These are phyloP conservation scores for Lathyrus aphaca DNA, from an alignment of 306 rosid species.

Conservation along the genomic window DNA sequence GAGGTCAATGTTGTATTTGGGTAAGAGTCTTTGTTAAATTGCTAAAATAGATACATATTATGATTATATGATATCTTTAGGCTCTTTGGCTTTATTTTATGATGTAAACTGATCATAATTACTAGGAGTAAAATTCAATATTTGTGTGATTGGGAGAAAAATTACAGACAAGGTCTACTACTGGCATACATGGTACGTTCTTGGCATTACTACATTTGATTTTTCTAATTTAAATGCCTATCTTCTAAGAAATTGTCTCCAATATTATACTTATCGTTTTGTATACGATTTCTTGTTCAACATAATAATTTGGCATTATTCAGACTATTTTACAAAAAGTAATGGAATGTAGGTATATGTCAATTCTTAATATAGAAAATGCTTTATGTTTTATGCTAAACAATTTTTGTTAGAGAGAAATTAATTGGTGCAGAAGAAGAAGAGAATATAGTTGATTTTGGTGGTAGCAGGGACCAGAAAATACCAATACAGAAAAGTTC, in stretches of 20 bases:
- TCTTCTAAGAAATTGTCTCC: slow-evolving; percentile 12
- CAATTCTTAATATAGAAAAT: background rate
- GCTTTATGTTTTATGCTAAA: slow-evolving; percentile 32
- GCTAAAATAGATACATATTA: slow-evolving; percentile 3
- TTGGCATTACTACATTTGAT: slow-evolving; percentile 9
- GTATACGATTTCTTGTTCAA: slow-evolving; percentile 18
- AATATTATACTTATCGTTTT: slow-evolving; percentile 9
- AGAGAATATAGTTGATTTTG: slow-evolving; percentile 41
- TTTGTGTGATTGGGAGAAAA: slow-evolving; percentile 84
- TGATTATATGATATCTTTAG: slow-evolving; percentile 16
- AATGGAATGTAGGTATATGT: slow-evolving; percentile 64
- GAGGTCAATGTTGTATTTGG: slow-evolving; percentile 86
- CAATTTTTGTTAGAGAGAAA: slow-evolving; percentile 51
- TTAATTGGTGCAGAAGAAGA: slow-evolving; percentile 48
- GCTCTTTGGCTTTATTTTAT: slow-evolving; percentile 14
- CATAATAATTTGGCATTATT: slow-evolving; percentile 12
- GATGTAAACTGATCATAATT: background rate
- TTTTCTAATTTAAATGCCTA: slow-evolving; percentile 31
- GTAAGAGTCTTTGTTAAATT: slow-evolving; percentile 51
- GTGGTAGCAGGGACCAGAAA: slow-evolving; percentile 49
- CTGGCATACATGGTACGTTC: slow-evolving; percentile 95
- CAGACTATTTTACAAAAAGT: slow-evolving; percentile 36
- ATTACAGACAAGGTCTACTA: slow-evolving; percentile 82
- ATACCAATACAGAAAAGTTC: slow-evolving; percentile 40
- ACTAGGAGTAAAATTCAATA: slow-evolving; percentile 39